These are phyloP conservation scores for Aspergillus saccharolyticus DNA, from an alignment of 495 filamentous ascomycete species.

Conservation along the genomic window DNA sequence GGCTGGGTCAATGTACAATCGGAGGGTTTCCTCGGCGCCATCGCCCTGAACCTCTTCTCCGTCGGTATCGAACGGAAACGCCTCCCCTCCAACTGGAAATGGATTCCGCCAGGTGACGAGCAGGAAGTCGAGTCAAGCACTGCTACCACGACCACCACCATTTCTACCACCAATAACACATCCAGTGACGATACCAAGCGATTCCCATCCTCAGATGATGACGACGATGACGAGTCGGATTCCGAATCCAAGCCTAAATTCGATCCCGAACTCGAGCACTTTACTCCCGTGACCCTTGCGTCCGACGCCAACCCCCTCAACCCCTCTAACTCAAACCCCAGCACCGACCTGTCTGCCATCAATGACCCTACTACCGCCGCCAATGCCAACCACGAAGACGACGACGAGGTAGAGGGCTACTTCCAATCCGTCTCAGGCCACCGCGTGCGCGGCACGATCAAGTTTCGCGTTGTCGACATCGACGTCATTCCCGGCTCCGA, in stretches of 20 bases:
- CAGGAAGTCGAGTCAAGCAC: slow-evolving; percentile 27
- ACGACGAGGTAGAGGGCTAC: slow-evolving; percentile 42
- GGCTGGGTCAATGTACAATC: slow-evolving; percentile 68
- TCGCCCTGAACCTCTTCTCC: slow-evolving; percentile 72
- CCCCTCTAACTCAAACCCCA: not conserved
- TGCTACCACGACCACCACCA: slow-evolving; percentile 6
- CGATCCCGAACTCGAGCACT: slow-evolving; percentile 40
- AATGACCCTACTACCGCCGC: slow-evolving; percentile 19
- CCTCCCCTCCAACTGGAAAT: slow-evolving; percentile 64
- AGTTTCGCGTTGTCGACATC: slow-evolving; percentile 59
- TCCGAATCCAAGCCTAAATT: slow-evolving; percentile 19
- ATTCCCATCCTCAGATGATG: slow-evolving; percentile 22
- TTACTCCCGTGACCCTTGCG: slow-evolving; percentile 33
- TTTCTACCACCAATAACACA: not conserved
- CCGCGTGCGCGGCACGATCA: slow-evolving; percentile 54
- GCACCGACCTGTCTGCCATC: slow-evolving; percentile 13
- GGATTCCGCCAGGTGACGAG: slow-evolving; percentile 44
- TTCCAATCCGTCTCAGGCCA: slow-evolving; percentile 60
- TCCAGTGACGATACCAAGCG: not conserved
- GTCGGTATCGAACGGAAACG: slow-evolving; percentile 62
- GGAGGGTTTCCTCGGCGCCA: slow-evolving; percentile 64
- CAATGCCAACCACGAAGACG: slow-evolving; percentile 28
- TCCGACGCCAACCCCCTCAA: slow-evolving; percentile 29
- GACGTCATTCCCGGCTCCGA: slow-evolving; percentile 55
- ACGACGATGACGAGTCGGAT: slow-evolving; percentile 22